Base-by-base conservation (phyloP, 352 stramenopile species). In the Pythium periplocum region DNA sequence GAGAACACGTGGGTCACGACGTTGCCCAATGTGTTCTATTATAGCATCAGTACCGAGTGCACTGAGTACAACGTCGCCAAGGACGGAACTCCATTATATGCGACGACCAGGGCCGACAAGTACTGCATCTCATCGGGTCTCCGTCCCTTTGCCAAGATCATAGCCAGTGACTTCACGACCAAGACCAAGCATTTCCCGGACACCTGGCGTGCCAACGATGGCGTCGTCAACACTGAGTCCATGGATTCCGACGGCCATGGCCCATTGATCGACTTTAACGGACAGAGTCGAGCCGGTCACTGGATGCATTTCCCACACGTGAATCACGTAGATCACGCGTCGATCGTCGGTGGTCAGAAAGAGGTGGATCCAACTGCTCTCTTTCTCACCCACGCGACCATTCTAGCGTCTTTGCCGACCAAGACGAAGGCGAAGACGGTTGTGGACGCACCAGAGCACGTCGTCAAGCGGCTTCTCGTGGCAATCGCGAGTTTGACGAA, bases 1-100 rank as follows among this genome's bases (percentile, higher is more conserved):
- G 73, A 84, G 44, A 69, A 57, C 8, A 65, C 63, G 39, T 84
- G 73, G 71, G 47, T 53, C 47, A 64, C 59, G 45, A 86, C 72
- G 42, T 59, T 83, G 4, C 53, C 70, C 32, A 60, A 76, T 45
- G 62, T 86, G 8, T 83, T 77, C 61, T 83, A 86, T 64, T 86
- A 71, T 45, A 82, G 69, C 54, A 78, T 75, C 57, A 49, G 54
- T 12, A 83, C 67, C 17, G 59, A 66, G 10, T 65, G 65, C 51
- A 69, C 68, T 6, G 69, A 60, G 44, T 53, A 46, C 10, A 26
- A 26, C 17, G 17, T 26, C 17, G 17, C 17, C 17, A 26, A 26
- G 17, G 17, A 26, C 17, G 17, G 17, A 26, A 26, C 17, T 26
- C 17, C 17, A 26, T 26, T 26, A 26, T 26, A 26, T 26, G 17